Evolutionary conservation across 257 asterid genomes (phyloP).

Genomic region (Salvia rosmarinus): DNA sequence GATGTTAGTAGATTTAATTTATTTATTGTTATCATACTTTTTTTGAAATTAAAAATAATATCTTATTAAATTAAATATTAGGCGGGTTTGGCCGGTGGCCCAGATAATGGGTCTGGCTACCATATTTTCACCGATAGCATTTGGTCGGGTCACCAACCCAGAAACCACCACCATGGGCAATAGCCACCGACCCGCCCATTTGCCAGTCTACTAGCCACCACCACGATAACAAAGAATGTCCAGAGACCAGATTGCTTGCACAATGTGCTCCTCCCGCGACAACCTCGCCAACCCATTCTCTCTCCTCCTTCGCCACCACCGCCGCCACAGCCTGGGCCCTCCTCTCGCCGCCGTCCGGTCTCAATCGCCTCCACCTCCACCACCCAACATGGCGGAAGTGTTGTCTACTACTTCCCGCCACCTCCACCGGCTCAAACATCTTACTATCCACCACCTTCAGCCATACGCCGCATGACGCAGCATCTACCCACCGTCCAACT

Average conservation of each 20-base stretch:
- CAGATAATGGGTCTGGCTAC: too few relatives aligned
- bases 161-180: too few relatives aligned
- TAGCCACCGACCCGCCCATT: too few relatives aligned
- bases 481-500: slow-evolving; percentile 42
- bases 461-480: too few relatives aligned
- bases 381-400: slow-evolving; percentile 36
- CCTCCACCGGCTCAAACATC: slow-evolving; percentile 53
- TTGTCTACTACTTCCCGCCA: slow-evolving; percentile 48
- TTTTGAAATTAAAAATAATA: too few relatives aligned
- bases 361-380: slow-evolving; percentile 44
- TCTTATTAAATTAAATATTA: too few relatives aligned
- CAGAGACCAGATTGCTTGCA: slow-evolving; percentile 62
- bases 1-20: too few relatives aligned
- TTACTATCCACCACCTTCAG: slow-evolving; percentile 46
- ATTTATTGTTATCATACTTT: too few relatives aligned
- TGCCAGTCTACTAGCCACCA: slow-evolving; percentile 31
- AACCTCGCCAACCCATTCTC: slow-evolving; percentile 66
- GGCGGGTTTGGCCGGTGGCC: too few relatives aligned
- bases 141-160: too few relatives aligned
- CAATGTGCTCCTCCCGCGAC: slow-evolving; percentile 70
- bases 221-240: slow-evolving; percentile 49
- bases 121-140: too few relatives aligned
- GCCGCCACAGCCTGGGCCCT: slow-evolving; percentile 33
- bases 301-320: slow-evolving; percentile 48
- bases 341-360: slow-evolving; percentile 37